phyloP scores from a whole-genome alignment of 2,329 filamentous ascomycete genomes.

The Sclerotinia nivalis region DNA sequence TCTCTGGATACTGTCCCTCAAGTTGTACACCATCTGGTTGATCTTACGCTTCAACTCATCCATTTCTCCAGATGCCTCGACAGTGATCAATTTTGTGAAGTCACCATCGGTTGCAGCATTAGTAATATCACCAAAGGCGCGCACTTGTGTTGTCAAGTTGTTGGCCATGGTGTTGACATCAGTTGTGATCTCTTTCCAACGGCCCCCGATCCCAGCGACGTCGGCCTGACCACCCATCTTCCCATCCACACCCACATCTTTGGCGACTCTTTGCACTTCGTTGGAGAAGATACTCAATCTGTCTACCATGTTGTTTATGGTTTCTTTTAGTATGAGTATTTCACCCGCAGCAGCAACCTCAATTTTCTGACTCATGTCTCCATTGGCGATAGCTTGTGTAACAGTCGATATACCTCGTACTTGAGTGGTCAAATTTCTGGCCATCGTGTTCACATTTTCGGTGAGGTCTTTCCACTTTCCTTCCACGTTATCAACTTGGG shows the following conservation, averaged over 20 bases:
- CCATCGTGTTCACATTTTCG: slow-evolving; percentile 81
- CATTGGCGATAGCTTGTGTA: slow-evolving; percentile 91
- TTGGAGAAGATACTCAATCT: slow-evolving; percentile 93
- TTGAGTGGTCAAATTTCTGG: slow-evolving; percentile 66
- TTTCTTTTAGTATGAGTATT: slow-evolving; percentile 90
- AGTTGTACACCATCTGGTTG: slow-evolving; percentile 97
- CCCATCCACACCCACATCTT: slow-evolving; percentile 94
- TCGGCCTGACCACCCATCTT: slow-evolving; percentile 99
- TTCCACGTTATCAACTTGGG: slow-evolving; percentile 89
- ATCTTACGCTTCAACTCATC: slow-evolving; percentile 98
- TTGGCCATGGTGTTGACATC: slow-evolving; percentile 49
- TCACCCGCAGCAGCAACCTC: slow-evolving; percentile 94
- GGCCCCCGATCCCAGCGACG: slow-evolving; percentile 85
- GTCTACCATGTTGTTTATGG: slow-evolving; percentile 98
- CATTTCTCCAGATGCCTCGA: slow-evolving; percentile 98
- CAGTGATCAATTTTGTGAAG: slow-evolving; percentile 94
- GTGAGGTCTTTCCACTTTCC: slow-evolving; percentile 98
- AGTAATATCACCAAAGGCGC: slow-evolving; percentile 98
- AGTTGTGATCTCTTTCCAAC: slow-evolving; percentile 96
- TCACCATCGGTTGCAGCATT: slow-evolving; percentile 95
- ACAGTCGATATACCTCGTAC: slow-evolving; percentile 92
- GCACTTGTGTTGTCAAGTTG: slow-evolving; percentile 90
- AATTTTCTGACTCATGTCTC: slow-evolving; percentile 94
- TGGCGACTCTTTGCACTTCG: slow-evolving; percentile 91
- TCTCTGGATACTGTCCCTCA: slow-evolving; percentile 92